phyloP scores from a whole-genome alignment of 1,284 basidiomycete genomes.

The Sphagnurus paluster region DNA sequence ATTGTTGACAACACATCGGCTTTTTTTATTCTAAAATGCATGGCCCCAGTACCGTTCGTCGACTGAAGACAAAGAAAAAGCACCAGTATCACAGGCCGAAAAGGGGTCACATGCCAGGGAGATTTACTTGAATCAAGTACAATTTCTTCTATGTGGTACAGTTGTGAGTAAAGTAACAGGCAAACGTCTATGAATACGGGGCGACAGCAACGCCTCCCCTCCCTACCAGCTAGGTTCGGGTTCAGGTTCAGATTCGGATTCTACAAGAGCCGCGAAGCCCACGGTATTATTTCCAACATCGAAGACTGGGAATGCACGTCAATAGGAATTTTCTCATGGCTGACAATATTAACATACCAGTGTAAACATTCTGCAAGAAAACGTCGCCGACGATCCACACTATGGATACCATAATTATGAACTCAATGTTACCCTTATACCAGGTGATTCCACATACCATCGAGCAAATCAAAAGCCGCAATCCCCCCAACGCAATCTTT shows the following conservation, averaged over 20 bases:
- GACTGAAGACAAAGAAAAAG: too few relatives aligned
- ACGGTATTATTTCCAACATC: slow-evolving; percentile 20
- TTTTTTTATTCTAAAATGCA: too few relatives aligned
- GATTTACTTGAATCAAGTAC: too few relatives aligned
- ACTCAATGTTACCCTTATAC: background rate
- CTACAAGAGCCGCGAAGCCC: slow-evolving; percentile 23
- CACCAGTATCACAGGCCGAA: too few relatives aligned
- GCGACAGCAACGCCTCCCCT: too few relatives aligned
- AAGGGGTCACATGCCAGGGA: too few relatives aligned
- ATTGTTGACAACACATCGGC: too few relatives aligned
- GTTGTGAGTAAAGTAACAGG: too few relatives aligned
- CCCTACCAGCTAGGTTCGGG: too few relatives aligned
- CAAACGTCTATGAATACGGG: too few relatives aligned
- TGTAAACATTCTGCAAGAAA: slow-evolving; percentile 35
- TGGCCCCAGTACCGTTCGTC: too few relatives aligned
- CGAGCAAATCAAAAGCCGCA: slow-evolving; percentile 18
- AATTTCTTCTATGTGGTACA: too few relatives aligned
- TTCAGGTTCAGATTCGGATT: slow-evolving; percentile 9
- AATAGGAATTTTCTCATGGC: background rate
- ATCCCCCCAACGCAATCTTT: slow-evolving; percentile 35
- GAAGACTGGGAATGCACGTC: slow-evolving; percentile 20
- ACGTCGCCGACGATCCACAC: slow-evolving; percentile 35
- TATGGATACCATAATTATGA: slow-evolving; percentile 8
- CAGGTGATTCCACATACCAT: slow-evolving; percentile 17
- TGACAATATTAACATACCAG: slow-evolving; percentile 16